A percentile compares a stretch with the other conserved stretches of the same genome.
phyloP scores from a whole-genome alignment of 2,329 filamentous ascomycete genomes.

The Zasmidium citrigriseum region DNA sequence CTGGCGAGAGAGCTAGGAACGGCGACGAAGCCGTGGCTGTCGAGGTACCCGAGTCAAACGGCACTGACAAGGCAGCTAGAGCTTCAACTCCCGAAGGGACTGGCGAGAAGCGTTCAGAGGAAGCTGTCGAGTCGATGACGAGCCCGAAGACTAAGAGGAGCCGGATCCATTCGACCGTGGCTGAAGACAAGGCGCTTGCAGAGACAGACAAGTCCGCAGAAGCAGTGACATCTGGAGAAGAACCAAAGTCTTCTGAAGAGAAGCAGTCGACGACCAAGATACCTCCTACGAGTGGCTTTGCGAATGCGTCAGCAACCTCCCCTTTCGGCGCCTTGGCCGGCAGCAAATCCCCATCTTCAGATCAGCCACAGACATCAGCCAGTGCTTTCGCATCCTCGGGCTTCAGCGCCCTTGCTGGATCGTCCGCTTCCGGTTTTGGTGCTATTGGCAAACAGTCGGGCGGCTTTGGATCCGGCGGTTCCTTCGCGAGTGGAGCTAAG shows the following conservation, averaged over 20 bases:
- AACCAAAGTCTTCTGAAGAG: slow-evolving; percentile 28
- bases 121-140: slow-evolving; percentile 27
- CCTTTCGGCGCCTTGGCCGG: slow-evolving; percentile 50
- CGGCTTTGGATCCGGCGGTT: slow-evolving; percentile 34
- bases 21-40: slow-evolving; percentile 28
- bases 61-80: slow-evolving; percentile 21
- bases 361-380: slow-evolving; percentile 40
- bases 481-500: slow-evolving; percentile 30
- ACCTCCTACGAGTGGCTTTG: slow-evolving; percentile 41
- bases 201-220: slow-evolving; percentile 9
- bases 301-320: slow-evolving; percentile 48
- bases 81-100: slow-evolving; percentile 23
- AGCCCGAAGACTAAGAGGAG: slow-evolving; percentile 55
- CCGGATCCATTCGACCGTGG: slow-evolving; percentile 37
- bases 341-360: slow-evolving; percentile 32
- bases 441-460: slow-evolving; percentile 33
- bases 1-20: slow-evolving; percentile 33
- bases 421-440: slow-evolving; percentile 40
- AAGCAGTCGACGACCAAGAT: slow-evolving; percentile 23
- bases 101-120: slow-evolving; percentile 17
- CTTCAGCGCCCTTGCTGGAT: slow-evolving; percentile 45
- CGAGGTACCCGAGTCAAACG: slow-evolving; percentile 27
- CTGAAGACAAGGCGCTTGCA: slow-evolving; percentile 20
- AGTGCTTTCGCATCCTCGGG: slow-evolving; percentile 55
- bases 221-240: slow-evolving; percentile 18